phyloP scores from a whole-genome alignment of 1,284 basidiomycete species.

The Apiotrichum gracile region DNA sequence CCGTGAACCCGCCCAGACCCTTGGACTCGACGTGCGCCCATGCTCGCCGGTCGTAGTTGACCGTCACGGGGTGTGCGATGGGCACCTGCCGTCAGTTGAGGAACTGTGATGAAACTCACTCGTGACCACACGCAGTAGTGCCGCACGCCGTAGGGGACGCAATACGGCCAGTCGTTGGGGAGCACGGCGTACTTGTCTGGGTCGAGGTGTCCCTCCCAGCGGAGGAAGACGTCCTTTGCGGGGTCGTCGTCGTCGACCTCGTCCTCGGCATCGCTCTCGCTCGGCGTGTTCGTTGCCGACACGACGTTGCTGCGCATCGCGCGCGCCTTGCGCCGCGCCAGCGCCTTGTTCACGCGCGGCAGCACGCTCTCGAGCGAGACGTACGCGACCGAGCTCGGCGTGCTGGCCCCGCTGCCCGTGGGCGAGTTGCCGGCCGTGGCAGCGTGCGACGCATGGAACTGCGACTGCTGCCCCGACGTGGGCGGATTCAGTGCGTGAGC shows the following conservation, averaged over 20 bases:
- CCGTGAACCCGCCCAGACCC: slow-evolving; percentile 43
- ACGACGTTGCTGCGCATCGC: not conserved
- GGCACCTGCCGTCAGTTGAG: slow-evolving; percentile 25
- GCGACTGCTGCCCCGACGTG: not conserved
- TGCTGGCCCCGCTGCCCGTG: slow-evolving; percentile 8
- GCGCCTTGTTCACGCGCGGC: slow-evolving; percentile 3
- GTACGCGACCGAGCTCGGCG: slow-evolving; percentile 12
- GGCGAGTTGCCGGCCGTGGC: slow-evolving; percentile 5
- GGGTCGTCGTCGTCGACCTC: not conserved
- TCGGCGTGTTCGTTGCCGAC: not conserved
- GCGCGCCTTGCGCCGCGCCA: not conserved
- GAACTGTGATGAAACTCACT: slow-evolving; percentile 17
- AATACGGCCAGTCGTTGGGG: slow-evolving; percentile 47
- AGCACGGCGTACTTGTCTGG: slow-evolving; percentile 34
- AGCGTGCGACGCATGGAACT: not conserved
- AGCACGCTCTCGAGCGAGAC: slow-evolving; percentile 13
- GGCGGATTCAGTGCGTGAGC: not conserved
- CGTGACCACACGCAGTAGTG: slow-evolving; percentile 44
- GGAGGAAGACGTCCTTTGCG: slow-evolving; percentile 23
- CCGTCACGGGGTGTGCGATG: slow-evolving; percentile 40
- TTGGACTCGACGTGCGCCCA: slow-evolving; percentile 37
- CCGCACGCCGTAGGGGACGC: slow-evolving; percentile 36
- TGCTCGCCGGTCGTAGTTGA: slow-evolving; percentile 27
- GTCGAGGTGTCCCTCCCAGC: slow-evolving; percentile 32
- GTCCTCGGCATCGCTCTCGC: not conserved